phyloP scores from a whole-genome alignment of 768 basidiomycete genomes.

The Sarcomyxa edulis region DNA sequence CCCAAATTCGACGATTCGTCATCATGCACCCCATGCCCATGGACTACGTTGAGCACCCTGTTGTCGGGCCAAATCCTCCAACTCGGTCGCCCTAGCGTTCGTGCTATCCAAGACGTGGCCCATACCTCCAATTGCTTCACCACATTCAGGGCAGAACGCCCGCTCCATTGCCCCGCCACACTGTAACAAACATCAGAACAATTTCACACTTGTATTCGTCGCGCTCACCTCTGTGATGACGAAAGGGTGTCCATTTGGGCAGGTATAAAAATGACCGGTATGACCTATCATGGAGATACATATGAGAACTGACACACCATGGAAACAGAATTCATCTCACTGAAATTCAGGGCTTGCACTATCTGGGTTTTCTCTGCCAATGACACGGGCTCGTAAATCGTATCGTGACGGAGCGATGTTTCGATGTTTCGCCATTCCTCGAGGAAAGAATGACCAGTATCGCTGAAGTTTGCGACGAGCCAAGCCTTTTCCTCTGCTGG shows the following conservation, averaged over 20 bases:
- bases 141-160: slow-evolving; percentile 53
- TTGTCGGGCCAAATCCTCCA: slow-evolving; percentile 34
- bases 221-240: slow-evolving; percentile 48
- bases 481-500: slow-evolving; percentile 28
- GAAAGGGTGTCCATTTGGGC: slow-evolving; percentile 58
- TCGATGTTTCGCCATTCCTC: slow-evolving; percentile 43
- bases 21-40: slow-evolving; percentile 28
- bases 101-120: slow-evolving; percentile 32
- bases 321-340: slow-evolving; percentile 27
- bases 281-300: slow-evolving; percentile 19
- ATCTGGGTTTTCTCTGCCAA: slow-evolving; percentile 47
- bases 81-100: slow-evolving; percentile 43
- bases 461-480: slow-evolving; percentile 37
- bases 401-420: slow-evolving; percentile 30
- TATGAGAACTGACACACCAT: neutral
- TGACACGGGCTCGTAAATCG: slow-evolving; percentile 48
- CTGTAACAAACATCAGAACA: slow-evolving; percentile 31
- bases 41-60: slow-evolving; percentile 21
- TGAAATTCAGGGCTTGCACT: slow-evolving; percentile 44
- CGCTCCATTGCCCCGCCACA: slow-evolving; percentile 53
- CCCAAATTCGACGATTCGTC: too few relatives aligned
- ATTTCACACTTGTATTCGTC: neutral
- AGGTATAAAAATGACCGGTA: slow-evolving; percentile 43
- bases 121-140: slow-evolving; percentile 44
- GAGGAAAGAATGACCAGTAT: slow-evolving; percentile 29